Evolutionary conservation across 2,329 filamentous ascomycete species (phyloP).

Genomic region (Triangularia verruculosa): DNA sequence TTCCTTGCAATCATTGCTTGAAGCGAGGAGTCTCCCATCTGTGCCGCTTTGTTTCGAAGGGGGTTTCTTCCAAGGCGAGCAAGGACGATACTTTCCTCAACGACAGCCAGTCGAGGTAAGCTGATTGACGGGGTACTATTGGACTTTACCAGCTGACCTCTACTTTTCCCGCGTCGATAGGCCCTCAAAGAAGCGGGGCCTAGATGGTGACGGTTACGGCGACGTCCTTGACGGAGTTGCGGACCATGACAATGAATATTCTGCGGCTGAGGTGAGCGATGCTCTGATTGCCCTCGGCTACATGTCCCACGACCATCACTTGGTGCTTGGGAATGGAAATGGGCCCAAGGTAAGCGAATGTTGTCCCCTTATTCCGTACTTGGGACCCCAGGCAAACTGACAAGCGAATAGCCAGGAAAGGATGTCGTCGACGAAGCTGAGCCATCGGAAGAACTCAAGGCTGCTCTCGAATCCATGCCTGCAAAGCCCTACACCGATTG

Average conservation of each 20-base stretch:
- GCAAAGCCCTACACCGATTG: slow-evolving; percentile 42
- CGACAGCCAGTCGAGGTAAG: slow-evolving; percentile 19
- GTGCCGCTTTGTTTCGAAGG: slow-evolving; percentile 39
- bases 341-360: slow-evolving; percentile 21
- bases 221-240: slow-evolving; percentile 4
- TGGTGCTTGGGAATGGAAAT: slow-evolving; percentile 24
- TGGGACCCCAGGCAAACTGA: slow-evolving; percentile 6
- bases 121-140: not conserved
- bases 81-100: slow-evolving; percentile 31
- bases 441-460: slow-evolving; percentile 33
- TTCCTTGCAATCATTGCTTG: slow-evolving; percentile 51
- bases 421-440: slow-evolving; percentile 17
- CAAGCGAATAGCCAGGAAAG: slow-evolving; percentile 7
- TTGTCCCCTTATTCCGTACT: not conserved
- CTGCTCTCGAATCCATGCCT: slow-evolving; percentile 33
- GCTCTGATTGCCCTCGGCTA: slow-evolving; percentile 28
- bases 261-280: slow-evolving; percentile 20
- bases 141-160: not conserved
- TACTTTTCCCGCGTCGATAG: slow-evolving; percentile 11
- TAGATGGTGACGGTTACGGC: slow-evolving; percentile 19
- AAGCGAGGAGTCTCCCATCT: slow-evolving; percentile 46
- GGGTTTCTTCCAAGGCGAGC: slow-evolving; percentile 18
- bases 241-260: slow-evolving; percentile 17
- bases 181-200: slow-evolving; percentile 26
- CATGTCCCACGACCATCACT: slow-evolving; percentile 25